Conservation (phyloP, 805 yeast species). For the Candida maris region DNA sequence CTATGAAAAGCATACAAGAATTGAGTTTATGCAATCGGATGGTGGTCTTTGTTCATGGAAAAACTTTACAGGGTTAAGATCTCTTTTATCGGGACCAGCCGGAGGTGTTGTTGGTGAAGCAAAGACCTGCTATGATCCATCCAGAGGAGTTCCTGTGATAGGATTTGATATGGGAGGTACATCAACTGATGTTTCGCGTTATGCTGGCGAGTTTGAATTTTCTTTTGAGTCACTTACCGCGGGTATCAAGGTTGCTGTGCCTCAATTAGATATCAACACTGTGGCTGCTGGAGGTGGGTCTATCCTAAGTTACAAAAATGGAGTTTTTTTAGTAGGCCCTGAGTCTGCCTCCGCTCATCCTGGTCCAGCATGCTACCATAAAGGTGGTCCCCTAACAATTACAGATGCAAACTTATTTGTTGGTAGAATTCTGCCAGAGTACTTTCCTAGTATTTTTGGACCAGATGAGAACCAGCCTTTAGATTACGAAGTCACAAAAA, state of each 20-base stretch:
- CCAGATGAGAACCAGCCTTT: slow-evolving; percentile 67
- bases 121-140: slow-evolving; percentile 44
- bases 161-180: slow-evolving; percentile 40
- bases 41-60: slow-evolving; percentile 54
- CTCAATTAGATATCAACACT: slow-evolving; percentile 32
- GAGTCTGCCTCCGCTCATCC: slow-evolving; percentile 84
- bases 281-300: slow-evolving; percentile 53
- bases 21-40: slow-evolving; percentile 57
- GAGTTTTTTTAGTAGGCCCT: slow-evolving; percentile 76
- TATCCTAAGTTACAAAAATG: slow-evolving; percentile 59
- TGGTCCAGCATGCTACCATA: slow-evolving; percentile 81
- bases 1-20: slow-evolving; percentile 30
- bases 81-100: slow-evolving; percentile 57
- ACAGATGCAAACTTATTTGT: slow-evolving; percentile 77
- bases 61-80: slow-evolving; percentile 49
- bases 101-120: slow-evolving; percentile 61
- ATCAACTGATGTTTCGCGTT: slow-evolving; percentile 36
- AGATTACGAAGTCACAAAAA: slow-evolving; percentile 50
- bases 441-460: slow-evolving; percentile 78
- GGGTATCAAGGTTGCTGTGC: slow-evolving; percentile 34
- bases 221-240: slow-evolving; percentile 32
- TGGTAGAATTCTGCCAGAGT: slow-evolving; percentile 66
- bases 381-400: slow-evolving; percentile 78
- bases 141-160: slow-evolving; percentile 22
- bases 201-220: slow-evolving; percentile 29